phyloP scores from a whole-genome alignment of 345 rosid species.

The Moricandia arvensis region DNA sequence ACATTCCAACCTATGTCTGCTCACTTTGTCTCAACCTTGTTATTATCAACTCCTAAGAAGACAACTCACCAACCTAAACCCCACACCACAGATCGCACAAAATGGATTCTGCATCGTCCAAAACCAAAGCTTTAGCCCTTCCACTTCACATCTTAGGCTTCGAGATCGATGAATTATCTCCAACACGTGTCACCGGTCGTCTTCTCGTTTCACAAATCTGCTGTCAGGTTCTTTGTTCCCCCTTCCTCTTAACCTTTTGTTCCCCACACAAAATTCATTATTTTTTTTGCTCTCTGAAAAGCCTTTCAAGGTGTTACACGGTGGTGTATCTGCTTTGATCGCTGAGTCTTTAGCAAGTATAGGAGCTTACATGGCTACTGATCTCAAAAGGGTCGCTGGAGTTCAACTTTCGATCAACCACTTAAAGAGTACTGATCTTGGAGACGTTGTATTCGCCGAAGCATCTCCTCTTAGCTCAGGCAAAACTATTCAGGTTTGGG shows the following conservation, averaged over 20 bases:
- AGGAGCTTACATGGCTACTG: slow-evolving; percentile 88
- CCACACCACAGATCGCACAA: slow-evolving; percentile 3
- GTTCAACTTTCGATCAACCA: slow-evolving; percentile 84
- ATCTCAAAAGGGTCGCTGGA: slow-evolving; percentile 73
- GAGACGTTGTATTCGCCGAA: slow-evolving; percentile 65
- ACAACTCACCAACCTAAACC: not conserved
- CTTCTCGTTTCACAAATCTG: slow-evolving; percentile 54
- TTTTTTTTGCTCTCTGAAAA: too few species aligned
- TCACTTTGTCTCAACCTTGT: not conserved
- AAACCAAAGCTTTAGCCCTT: slow-evolving; percentile 45
- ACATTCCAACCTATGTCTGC: not conserved
- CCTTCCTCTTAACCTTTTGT: not conserved
- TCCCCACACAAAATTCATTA: too few species aligned
- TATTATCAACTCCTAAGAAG: not conserved
- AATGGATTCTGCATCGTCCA: slow-evolving; percentile 36
- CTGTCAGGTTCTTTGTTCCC: slow-evolving; percentile 51
- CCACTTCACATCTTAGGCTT: slow-evolving; percentile 60
- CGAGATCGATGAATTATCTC: slow-evolving; percentile 52
- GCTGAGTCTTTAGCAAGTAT: slow-evolving; percentile 83
- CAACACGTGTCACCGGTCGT: slow-evolving; percentile 55
- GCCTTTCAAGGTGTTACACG: slow-evolving; percentile 62
- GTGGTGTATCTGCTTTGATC: slow-evolving; percentile 64
- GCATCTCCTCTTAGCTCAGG: slow-evolving; percentile 67
- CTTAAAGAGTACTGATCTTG: slow-evolving; percentile 65
- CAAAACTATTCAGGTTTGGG: slow-evolving; percentile 36